phyloP scores from a whole-genome alignment of 345 rosid species.

The Acer negundo region DNA sequence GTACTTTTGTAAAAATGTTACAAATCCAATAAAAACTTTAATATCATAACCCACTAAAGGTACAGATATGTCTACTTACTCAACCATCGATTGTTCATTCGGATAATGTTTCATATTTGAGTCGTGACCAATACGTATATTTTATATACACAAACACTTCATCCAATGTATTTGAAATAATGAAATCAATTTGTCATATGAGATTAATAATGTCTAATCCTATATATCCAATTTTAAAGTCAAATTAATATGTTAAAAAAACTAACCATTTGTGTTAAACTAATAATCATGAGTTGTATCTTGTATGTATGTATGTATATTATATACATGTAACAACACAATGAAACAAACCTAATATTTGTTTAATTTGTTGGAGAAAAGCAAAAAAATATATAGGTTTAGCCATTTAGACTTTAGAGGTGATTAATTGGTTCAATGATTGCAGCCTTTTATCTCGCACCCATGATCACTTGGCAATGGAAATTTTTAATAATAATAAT shows the following conservation, averaged over 20 bases:
- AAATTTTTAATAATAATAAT: neutral
- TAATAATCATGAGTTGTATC: neutral
- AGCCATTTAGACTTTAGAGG: neutral
- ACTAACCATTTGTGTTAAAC: neutral
- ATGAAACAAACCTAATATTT: too few relatives aligned
- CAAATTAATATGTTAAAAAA: neutral
- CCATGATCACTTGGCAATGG: neutral
- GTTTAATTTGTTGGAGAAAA: too few relatives aligned
- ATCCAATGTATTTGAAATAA: neutral
- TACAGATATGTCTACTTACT: too few relatives aligned
- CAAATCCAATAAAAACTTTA: neutral
- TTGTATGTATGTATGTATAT: neutral
- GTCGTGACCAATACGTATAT: too few relatives aligned
- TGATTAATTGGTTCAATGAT: conserved; percentile 18
- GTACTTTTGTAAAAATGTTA: neutral
- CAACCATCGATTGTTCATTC: too few relatives aligned
- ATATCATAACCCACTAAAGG: neutral
- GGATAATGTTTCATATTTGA: too few relatives aligned
- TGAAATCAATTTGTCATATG: neutral
- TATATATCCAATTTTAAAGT: neutral
- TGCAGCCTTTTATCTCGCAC: conserved; percentile 15
- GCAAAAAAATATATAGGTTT: neutral
- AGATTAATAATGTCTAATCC: neutral
- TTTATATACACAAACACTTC: neutral
- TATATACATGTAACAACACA: too few relatives aligned